Conservation (phyloP, 495 filamentous ascomycete species). For the Lophiotrema nucula region DNA sequence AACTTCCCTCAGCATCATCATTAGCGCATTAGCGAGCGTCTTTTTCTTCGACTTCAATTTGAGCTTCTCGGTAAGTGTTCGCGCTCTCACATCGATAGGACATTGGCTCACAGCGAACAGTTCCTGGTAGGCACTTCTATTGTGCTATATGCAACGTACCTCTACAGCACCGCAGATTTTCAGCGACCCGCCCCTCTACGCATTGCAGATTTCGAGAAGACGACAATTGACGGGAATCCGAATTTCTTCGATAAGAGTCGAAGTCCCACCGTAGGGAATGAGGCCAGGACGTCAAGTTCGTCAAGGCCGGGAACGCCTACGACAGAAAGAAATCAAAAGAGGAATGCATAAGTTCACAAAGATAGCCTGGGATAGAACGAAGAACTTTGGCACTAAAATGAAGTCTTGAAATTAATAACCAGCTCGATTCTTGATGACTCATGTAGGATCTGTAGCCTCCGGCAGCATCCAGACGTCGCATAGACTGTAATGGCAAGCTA, state of each 20-base stretch:
- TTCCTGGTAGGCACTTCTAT: slow-evolving; percentile 75
- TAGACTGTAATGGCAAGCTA: no score
- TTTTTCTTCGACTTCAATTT: slow-evolving; percentile 80
- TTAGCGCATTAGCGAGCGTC: slow-evolving; percentile 80
- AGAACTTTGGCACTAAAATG: no score
- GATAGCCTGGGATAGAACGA: no score
- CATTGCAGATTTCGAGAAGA: slow-evolving; percentile 76
- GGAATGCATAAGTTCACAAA: slow-evolving; percentile 26
- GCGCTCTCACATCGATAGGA: neutral
- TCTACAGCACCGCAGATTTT: slow-evolving; percentile 62
- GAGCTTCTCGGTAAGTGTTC: slow-evolving; percentile 61
- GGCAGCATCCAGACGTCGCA: no score
- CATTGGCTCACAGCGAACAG: slow-evolving; percentile 47
- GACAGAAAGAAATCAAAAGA: slow-evolving; percentile 39
- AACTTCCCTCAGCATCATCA: slow-evolving; percentile 81
- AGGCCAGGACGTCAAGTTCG: slow-evolving; percentile 55
- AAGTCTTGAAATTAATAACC: no score
- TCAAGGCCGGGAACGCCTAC: slow-evolving; percentile 67
- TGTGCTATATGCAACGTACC: slow-evolving; percentile 76
- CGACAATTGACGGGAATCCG: slow-evolving; percentile 49
- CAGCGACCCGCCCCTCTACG: slow-evolving; percentile 69
- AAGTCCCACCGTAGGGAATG: slow-evolving; percentile 48
- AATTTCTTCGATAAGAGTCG: slow-evolving; percentile 55
- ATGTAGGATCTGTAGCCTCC: no score
- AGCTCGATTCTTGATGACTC: no score